Conservation (phyloP, 345 rosid genomes). For the Populus simonii region DNA sequence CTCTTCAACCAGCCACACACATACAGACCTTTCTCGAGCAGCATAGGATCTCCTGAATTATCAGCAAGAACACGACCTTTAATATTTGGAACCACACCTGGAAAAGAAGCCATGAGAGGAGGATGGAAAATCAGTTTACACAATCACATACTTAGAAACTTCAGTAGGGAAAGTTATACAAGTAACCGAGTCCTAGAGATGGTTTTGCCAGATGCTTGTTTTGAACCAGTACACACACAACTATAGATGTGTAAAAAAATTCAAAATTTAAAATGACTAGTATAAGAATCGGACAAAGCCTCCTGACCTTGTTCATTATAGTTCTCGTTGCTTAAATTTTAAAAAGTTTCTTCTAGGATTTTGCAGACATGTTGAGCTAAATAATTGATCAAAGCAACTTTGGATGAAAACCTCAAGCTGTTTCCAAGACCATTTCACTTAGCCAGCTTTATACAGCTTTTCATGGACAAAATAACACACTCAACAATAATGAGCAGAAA, state of each 20-base stretch:
- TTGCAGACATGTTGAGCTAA: not conserved
- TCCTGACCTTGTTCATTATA: not conserved
- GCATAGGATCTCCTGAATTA: constrained; percentile 36
- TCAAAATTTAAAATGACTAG: too few relatives aligned
- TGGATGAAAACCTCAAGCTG: not conserved
- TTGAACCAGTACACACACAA: too few relatives aligned
- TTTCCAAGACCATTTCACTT: not conserved
- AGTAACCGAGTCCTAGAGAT: too few relatives aligned
- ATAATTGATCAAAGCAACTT: not conserved
- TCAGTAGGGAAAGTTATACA: not conserved
- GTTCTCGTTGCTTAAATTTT: not conserved
- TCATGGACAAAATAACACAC: not conserved
- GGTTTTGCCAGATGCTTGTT: too few relatives aligned
- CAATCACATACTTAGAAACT: not conserved
- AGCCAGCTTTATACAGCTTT: not conserved
- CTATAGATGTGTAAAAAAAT: too few relatives aligned
- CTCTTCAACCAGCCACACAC: constrained; percentile 97
- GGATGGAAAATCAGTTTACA: not conserved
- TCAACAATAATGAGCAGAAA: not conserved
- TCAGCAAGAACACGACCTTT: constrained; percentile 62
- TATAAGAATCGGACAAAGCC: too few relatives aligned
- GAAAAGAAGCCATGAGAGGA: constrained; percentile 9
- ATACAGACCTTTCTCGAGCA: constrained; percentile 63
- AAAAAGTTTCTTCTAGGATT: not conserved
- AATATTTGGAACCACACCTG: constrained; percentile 75